A percentile compares a stretch with the other conserved stretches of the same genome.
These are phyloP conservation scores for Phytophthora fragariae DNA, from an alignment of 352 stramenopile species.

Conservation along the genomic window DNA sequence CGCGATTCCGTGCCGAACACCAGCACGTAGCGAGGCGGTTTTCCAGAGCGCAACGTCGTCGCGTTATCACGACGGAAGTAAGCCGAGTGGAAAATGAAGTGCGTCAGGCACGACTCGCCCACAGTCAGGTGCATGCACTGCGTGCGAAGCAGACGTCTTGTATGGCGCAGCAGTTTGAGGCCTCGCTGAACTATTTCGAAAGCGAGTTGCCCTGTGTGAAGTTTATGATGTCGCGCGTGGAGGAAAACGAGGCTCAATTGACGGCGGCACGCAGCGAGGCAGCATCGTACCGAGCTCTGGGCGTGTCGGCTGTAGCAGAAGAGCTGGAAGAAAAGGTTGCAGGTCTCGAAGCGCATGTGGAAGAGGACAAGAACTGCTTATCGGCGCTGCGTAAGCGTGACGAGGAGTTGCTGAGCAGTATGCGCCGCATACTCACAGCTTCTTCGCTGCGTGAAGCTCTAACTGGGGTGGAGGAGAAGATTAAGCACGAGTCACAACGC, in stretches of 20 bases:
- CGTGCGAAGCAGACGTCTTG: conserved; percentile 58
- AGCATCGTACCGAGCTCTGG: conserved; percentile 58
- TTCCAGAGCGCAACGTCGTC: conserved; percentile 44
- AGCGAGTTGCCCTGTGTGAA: conserved; percentile 82
- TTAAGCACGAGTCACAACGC: conserved; percentile 64
- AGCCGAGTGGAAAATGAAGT: conserved; percentile 46
- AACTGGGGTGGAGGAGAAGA: conserved; percentile 41
- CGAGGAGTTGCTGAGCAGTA: conserved; percentile 50
- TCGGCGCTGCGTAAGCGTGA: conserved; percentile 57
- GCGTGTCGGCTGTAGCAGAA: conserved; percentile 57
- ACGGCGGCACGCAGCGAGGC: conserved; percentile 52
- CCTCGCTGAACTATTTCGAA: conserved; percentile 73
- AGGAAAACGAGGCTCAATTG: conserved; percentile 54
- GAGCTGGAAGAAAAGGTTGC: conserved; percentile 60
- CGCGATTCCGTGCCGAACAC: conserved; percentile 59
- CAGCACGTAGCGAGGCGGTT: conserved; percentile 51
- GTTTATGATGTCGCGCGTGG: conserved; percentile 77
- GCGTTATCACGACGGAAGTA: conserved; percentile 52
- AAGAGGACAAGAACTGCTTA: conserved; percentile 62
- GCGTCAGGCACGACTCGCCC: conserved; percentile 38
- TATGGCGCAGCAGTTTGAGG: conserved; percentile 70
- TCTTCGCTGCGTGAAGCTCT: conserved; percentile 28
- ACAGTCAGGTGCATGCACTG: conserved; percentile 53
- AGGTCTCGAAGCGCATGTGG: conserved; percentile 46
- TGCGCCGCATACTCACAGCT: conserved; percentile 40